phyloP scores from a whole-genome alignment of 225 moss, liverwort and hornwort genomes.

The Takakia lepidozioides region DNA sequence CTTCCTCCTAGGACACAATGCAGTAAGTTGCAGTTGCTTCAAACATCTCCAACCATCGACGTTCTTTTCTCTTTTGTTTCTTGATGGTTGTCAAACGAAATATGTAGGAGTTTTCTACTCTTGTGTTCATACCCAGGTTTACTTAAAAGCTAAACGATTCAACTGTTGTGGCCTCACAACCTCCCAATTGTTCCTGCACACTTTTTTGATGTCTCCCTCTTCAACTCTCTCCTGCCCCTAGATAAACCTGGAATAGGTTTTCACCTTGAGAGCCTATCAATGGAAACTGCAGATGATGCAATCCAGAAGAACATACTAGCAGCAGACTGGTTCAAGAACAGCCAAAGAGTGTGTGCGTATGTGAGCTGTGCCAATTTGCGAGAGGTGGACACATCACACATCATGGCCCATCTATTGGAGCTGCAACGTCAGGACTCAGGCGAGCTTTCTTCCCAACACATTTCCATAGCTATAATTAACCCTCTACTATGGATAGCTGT shows the following conservation, averaged over 20 bases:
- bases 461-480: no score
- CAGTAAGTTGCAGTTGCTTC: no score
- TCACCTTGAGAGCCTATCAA: neutral
- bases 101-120: no score
- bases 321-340: conserved; percentile 75
- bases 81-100: neutral
- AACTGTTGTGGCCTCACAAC: no score
- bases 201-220: no score
- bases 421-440: conserved; percentile 33
- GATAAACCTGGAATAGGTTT: no score
- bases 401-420: conserved; percentile 59
- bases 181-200: no score
- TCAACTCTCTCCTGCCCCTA: no score
- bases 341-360: conserved; percentile 75
- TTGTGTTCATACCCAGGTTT: no score
- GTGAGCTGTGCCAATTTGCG: conserved; percentile 71
- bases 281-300: conserved; percentile 46
- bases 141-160: no score
- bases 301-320: conserved; percentile 77
- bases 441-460: conserved; percentile 7
- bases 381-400: conserved; percentile 77
- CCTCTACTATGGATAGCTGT: no score
- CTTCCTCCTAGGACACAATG: no score
- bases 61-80: neutral
- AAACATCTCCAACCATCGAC: neutral